Evolutionary conservation across 2,329 filamentous ascomycete genomes (phyloP).

Genomic region (Alternaria triticina): DNA sequence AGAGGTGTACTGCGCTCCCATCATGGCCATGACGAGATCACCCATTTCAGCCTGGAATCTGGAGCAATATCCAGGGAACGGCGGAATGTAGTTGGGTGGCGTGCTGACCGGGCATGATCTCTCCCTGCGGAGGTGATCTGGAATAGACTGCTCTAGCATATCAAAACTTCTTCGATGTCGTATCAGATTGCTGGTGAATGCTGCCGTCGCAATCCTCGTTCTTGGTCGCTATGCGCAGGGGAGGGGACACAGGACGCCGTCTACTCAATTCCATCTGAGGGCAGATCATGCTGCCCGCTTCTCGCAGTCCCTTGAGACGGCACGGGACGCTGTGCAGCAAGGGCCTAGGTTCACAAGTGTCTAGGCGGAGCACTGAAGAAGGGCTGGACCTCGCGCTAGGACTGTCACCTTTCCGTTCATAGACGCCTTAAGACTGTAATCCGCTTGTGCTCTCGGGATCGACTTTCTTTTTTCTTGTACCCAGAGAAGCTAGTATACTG

Average conservation of each 20-base stretch:
- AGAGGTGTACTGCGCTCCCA: conserved; percentile 40
- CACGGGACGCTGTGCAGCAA: neutral
- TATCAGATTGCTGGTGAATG: neutral
- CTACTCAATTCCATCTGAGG: neutral
- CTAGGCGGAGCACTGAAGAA: neutral
- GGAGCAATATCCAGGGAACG: conserved; percentile 41
- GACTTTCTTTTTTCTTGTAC: neutral
- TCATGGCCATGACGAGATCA: conserved; percentile 44
- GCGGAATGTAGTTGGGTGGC: conserved; percentile 34
- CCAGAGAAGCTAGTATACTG: neutral
- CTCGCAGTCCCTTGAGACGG: neutral
- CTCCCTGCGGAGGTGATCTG: conserved; percentile 22
- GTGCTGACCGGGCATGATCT: conserved; percentile 26
- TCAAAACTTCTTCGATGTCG: neutral
- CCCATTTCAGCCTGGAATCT: conserved; percentile 41
- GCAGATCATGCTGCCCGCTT: neutral
- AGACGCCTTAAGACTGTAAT: neutral
- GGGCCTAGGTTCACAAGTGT: neutral
- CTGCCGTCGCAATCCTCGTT: neutral
- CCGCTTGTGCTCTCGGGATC: neutral
- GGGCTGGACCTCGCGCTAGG: neutral
- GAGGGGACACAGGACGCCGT: too few species aligned
- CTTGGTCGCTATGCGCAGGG: neutral
- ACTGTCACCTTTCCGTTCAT: neutral
- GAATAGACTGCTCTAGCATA: conserved; percentile 36